Evolutionary conservation across 176 grass and related monocot genomes (phyloP).

Genomic region (Triticum turgidum): DNA sequence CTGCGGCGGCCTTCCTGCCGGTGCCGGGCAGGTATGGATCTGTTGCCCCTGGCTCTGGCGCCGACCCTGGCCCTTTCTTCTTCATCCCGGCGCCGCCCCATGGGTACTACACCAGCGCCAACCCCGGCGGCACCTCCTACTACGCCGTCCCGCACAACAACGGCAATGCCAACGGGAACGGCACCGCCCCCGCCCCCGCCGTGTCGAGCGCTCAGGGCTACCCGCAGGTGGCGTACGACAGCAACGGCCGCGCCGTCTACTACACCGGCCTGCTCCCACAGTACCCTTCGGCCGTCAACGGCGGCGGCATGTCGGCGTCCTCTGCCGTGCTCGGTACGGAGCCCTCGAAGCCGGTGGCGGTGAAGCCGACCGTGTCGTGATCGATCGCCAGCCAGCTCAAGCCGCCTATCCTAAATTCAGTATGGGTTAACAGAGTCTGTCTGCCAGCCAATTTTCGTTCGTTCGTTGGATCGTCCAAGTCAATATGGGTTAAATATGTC

Average conservation of each 20-base stretch:
- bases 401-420: neutral
- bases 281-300: slow-evolving; percentile 47
- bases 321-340: slow-evolving; percentile 29
- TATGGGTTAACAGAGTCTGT: slow-evolving; percentile 51
- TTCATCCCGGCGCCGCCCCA: slow-evolving; percentile 63
- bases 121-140: slow-evolving; percentile 37
- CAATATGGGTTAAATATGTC: slow-evolving; percentile 41
- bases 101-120: slow-evolving; percentile 53
- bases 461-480: slow-evolving; percentile 10
- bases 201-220: slow-evolving; percentile 31
- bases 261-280: slow-evolving; percentile 73
- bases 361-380: slow-evolving; percentile 80
- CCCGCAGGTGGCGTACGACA: slow-evolving; percentile 65
- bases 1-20: slow-evolving; percentile 41
- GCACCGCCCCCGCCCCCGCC: neutral
- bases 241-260: slow-evolving; percentile 74
- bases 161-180: slow-evolving; percentile 26
- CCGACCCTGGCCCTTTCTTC: slow-evolving; percentile 48
- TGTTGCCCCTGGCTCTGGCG: slow-evolving; percentile 47
- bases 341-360: slow-evolving; percentile 50
- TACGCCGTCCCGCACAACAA: slow-evolving; percentile 51
- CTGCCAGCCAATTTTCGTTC: slow-evolving; percentile 40
- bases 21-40: slow-evolving; percentile 51
- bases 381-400: neutral
- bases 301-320: slow-evolving; percentile 31